Percentiles rank a stretch among this genome's conserved stretches.
Evolutionary conservation across 1,139 yeast species (phyloP).

Genomic region (Chernovozyma aurita): DNA sequence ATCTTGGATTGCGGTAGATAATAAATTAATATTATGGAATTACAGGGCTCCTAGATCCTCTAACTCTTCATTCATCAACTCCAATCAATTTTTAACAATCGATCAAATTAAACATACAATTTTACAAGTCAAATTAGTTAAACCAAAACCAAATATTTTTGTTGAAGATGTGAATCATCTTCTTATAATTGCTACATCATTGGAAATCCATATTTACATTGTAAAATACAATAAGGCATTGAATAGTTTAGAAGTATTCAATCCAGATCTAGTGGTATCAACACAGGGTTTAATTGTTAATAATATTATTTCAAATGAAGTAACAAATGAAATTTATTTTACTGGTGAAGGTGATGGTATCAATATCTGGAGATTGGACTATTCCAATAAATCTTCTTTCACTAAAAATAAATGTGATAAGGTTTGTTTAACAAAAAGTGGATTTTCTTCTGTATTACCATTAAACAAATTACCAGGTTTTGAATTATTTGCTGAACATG

Average conservation of each 20-base stretch:
- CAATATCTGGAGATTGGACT: conserved; percentile 83
- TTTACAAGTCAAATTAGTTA: conserved; percentile 67
- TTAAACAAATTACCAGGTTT: conserved; percentile 43
- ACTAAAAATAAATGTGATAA: conserved; percentile 80
- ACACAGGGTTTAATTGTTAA: conserved; percentile 74
- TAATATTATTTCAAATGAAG: conserved; percentile 54
- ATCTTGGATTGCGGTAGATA: conserved; percentile 86
- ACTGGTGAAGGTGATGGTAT: conserved; percentile 73
- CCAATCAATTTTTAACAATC: conserved; percentile 62
- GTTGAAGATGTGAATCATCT: conserved; percentile 71
- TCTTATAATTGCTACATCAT: conserved; percentile 74
- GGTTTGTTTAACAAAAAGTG: conserved; percentile 70
- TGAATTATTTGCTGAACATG: conserved; percentile 28
- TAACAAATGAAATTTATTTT: conserved; percentile 78
- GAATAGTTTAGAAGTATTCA: conserved; percentile 65
- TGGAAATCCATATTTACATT: conserved; percentile 74
- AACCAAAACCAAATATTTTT: conserved; percentile 78
- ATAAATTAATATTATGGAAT: conserved; percentile 81
- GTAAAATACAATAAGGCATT: conserved; percentile 51
- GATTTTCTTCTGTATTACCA: conserved; percentile 58
- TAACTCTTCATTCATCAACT: conserved; percentile 14
- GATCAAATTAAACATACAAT: conserved; percentile 82
- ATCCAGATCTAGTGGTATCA: conserved; percentile 78
- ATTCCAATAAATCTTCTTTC: conserved; percentile 85
- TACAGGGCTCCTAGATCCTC: conserved; percentile 51